Percentiles rank a stretch among this genome's conserved stretches.
Conservation (phyloP, 257 asterid genomes). For the Solanum corneliomulleri region DNA sequence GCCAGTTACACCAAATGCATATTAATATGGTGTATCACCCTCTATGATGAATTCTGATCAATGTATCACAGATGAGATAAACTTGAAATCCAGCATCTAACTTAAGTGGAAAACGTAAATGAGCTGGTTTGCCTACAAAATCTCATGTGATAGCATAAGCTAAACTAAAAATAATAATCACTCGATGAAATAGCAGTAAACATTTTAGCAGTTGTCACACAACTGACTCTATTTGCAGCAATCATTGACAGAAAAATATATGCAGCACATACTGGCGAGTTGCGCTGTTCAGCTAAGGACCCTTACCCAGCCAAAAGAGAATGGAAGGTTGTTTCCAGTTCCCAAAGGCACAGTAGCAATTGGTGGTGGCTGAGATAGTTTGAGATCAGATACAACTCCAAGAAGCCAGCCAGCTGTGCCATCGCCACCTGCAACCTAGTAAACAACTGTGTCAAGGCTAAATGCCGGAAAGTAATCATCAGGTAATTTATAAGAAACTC, state of each 20-base stretch:
- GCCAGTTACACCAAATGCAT: conserved; percentile 5
- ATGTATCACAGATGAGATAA: not conserved
- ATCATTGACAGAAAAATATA: not conserved
- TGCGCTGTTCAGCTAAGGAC: not conserved
- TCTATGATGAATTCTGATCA: not conserved
- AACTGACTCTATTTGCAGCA: not conserved
- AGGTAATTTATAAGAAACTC: not conserved
- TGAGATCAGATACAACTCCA: conserved; percentile 92
- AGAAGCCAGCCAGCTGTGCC: conserved; percentile 99
- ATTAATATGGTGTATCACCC: not conserved
- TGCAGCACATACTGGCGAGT: not conserved
- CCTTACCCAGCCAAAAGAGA: conserved; percentile 94
- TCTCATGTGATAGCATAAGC: not conserved
- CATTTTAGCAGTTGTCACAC: not conserved
- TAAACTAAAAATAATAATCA: not conserved
- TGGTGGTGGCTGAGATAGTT: conserved; percentile 77
- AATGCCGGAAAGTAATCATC: not conserved
- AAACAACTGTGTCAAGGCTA: not conserved
- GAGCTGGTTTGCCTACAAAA: not conserved
- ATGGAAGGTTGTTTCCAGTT: conserved; percentile 95
- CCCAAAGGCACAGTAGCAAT: conserved; percentile 91
- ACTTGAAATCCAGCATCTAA: not conserved
- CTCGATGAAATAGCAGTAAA: not conserved
- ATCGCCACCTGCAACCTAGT: conserved; percentile 96
- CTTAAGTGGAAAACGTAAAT: not conserved